Evolutionary conservation across 83 land plant species (phyloP).

Genomic region (Picea abies): DNA sequence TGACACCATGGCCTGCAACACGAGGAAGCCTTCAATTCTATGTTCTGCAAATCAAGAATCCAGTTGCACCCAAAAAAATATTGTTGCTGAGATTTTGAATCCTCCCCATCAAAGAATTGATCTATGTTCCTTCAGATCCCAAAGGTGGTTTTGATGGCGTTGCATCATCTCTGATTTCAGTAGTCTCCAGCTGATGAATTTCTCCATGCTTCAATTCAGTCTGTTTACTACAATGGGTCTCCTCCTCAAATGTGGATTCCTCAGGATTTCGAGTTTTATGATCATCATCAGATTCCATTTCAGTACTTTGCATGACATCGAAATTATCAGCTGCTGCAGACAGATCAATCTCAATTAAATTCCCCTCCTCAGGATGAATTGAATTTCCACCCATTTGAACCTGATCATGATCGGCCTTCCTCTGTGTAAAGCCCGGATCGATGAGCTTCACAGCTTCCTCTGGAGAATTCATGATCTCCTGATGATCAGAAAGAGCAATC

Average conservation of each 20-base stretch:
- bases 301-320: not conserved
- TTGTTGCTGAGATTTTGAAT: no score
- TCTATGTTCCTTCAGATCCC: not conserved
- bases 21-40: not conserved
- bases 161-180: not conserved
- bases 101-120: not conserved
- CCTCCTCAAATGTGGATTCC: not conserved
- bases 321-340: not conserved
- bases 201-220: not conserved
- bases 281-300: not conserved
- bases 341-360: slow-evolving; percentile 2
- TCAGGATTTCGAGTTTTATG: not conserved
- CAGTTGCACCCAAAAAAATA: not conserved
- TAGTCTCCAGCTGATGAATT: not conserved
- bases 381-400: not conserved
- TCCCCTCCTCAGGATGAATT: not conserved
- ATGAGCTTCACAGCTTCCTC: not conserved
- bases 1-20: no score
- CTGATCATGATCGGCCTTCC: not conserved
- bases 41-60: not conserved
- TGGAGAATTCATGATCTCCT: not conserved
- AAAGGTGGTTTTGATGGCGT: not conserved
- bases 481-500: slow-evolving; percentile 11
- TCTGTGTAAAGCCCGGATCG: not conserved
- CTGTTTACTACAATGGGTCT: not conserved